Evolutionary conservation across 139 green algal species (phyloP).

Genomic region (Chlorella sorokiniana): DNA sequence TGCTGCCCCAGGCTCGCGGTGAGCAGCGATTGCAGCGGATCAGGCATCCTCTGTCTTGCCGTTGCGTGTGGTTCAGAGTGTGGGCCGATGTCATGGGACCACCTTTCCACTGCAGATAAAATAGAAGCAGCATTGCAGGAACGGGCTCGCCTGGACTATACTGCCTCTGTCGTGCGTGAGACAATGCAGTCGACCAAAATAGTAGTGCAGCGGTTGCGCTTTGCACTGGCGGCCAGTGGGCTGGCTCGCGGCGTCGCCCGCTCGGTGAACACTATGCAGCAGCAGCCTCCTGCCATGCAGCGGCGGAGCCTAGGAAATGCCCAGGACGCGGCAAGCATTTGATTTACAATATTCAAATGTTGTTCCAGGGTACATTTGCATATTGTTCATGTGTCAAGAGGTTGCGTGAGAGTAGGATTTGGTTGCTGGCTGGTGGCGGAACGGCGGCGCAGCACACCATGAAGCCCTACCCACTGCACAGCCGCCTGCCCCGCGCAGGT

Average conservation of each 20-base stretch:
- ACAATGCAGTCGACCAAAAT: conserved; percentile 18
- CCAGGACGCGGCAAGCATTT: neutral
- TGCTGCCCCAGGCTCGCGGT: conserved; percentile 36
- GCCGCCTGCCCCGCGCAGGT: too few species aligned
- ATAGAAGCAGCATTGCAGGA: conserved; percentile 30
- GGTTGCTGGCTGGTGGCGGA: too few species aligned
- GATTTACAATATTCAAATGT: too few species aligned
- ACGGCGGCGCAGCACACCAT: too few species aligned
- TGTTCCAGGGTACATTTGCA: too few species aligned
- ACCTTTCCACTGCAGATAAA: conserved; percentile 16
- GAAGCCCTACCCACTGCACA: too few species aligned
- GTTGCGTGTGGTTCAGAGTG: neutral
- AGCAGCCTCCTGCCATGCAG: neutral
- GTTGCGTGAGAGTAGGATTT: too few species aligned
- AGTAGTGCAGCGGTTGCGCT: conserved; percentile 16
- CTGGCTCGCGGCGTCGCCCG: neutral
- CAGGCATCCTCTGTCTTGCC: neutral
- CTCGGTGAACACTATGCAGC: neutral
- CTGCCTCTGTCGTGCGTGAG: conserved; percentile 4
- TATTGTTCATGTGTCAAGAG: too few species aligned
- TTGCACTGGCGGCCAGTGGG: conserved; percentile 4
- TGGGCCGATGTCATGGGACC: neutral
- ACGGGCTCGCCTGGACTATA: conserved; percentile 28
- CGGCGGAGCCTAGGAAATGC: neutral
- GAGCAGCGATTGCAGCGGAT: neutral